Evolutionary conservation across 2,329 filamentous ascomycete genomes (phyloP).

Genomic region (Teratosphaeriaceae sp.): DNA sequence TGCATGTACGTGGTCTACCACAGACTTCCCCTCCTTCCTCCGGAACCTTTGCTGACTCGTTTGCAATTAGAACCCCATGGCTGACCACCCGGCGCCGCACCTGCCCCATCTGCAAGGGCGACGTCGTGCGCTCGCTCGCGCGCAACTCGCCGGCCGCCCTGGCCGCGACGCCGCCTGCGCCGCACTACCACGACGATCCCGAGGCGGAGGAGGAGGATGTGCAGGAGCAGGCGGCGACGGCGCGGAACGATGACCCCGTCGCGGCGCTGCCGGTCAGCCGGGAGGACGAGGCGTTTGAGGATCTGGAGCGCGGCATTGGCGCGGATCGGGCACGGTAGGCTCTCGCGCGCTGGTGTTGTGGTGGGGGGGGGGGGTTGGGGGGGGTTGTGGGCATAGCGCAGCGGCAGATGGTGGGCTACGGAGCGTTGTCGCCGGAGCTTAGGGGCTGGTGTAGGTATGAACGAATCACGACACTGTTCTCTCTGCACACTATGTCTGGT

Average conservation of each 20-base stretch:
- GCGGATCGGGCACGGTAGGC: conserved; percentile 1
- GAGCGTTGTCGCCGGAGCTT: too few relatives aligned
- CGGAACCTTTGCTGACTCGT: not conserved
- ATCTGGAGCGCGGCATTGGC: conserved; percentile 27
- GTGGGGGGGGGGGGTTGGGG: too few relatives aligned
- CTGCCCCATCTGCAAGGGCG: conserved; percentile 98
- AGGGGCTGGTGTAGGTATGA: too few relatives aligned
- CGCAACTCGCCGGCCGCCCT: conserved; percentile 6
- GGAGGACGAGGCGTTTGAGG: conserved; percentile 29
- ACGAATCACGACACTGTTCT: too few relatives aligned
- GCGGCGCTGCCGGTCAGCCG: conserved; percentile 25
- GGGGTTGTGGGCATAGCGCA: too few relatives aligned
- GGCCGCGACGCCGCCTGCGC: conserved; percentile 13
- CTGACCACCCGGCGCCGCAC: conserved; percentile 89
- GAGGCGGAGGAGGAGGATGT: conserved; percentile 23
- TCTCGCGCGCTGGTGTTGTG: too few relatives aligned
- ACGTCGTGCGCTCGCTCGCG: conserved; percentile 61
- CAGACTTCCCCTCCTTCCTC: not conserved
- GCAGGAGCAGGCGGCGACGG: conserved; percentile 27
- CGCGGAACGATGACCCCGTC: conserved; percentile 27
- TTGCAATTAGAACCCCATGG: conserved; percentile 75
- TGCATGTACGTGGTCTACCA: conserved; percentile 90
- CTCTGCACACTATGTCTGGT: too few relatives aligned
- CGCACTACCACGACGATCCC: conserved; percentile 11
- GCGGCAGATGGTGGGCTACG: too few relatives aligned